Evolutionary conservation across 768 basidiomycete genomes (phyloP).

Genomic region (Ramaria sp.): DNA sequence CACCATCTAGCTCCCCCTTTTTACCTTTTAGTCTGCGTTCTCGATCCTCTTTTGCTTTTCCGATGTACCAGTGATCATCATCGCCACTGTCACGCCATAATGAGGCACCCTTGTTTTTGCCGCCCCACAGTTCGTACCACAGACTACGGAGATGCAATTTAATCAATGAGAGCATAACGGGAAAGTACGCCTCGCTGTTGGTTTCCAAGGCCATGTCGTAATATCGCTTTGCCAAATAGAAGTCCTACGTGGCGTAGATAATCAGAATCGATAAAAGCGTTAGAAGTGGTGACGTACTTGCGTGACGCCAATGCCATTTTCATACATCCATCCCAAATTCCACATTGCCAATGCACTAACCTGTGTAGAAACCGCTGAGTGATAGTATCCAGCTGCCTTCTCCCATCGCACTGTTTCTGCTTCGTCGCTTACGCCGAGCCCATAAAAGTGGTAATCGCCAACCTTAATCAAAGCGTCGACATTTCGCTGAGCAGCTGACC

Average conservation of each 20-base stretch:
- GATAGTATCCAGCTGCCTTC: slow-evolving; percentile 90
- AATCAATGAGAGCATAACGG: slow-evolving; percentile 69
- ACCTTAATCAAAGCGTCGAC: slow-evolving; percentile 97
- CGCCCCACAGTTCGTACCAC: slow-evolving; percentile 72
- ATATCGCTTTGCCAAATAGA: slow-evolving; percentile 91
- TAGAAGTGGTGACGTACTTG: slow-evolving; percentile 38
- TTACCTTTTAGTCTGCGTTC: slow-evolving; percentile 7
- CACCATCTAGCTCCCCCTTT: slow-evolving; percentile 8
- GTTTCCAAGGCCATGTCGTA: slow-evolving; percentile 87
- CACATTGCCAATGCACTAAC: slow-evolving; percentile 92
- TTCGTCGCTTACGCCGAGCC: slow-evolving; percentile 66
- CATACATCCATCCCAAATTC: slow-evolving; percentile 99
- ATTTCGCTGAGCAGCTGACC: slow-evolving; percentile 88
- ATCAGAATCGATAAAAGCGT: not conserved
- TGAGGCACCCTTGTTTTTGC: slow-evolving; percentile 46
- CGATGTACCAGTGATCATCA: slow-evolving; percentile 73
- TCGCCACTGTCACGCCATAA: slow-evolving; percentile 55
- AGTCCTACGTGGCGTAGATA: slow-evolving; percentile 47
- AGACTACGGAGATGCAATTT: slow-evolving; percentile 77
- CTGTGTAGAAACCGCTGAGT: slow-evolving; percentile 87
- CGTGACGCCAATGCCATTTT: slow-evolving; percentile 86
- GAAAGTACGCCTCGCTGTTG: slow-evolving; percentile 81
- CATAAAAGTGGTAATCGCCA: slow-evolving; percentile 94
- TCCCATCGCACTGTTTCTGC: slow-evolving; percentile 59
- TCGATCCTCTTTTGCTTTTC: slow-evolving; percentile 65